Percentiles rank a stretch among this genome's conserved stretches.
phyloP scores from a whole-genome alignment of 306 rosid species.

The Dicorynia guianensis region DNA sequence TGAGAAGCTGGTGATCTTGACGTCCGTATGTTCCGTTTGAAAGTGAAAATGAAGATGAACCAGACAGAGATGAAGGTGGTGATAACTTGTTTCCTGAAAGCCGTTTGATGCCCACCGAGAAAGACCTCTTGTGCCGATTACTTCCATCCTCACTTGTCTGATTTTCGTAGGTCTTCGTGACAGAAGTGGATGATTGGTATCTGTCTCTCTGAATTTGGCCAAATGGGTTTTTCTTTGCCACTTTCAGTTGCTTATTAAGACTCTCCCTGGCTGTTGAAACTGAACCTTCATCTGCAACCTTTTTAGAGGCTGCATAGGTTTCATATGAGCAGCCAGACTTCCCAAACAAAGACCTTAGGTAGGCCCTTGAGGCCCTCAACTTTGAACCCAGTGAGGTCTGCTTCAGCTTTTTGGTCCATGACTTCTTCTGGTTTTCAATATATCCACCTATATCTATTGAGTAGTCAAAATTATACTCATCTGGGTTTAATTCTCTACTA shows the following conservation, averaged over 20 bases:
- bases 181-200: conserved; percentile 50
- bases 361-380: conserved; percentile 88
- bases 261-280: conserved; percentile 64
- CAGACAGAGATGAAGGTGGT: conserved; percentile 47
- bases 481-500: conserved; percentile 71
- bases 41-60: conserved; percentile 62
- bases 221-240: conserved; percentile 58
- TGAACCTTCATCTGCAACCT: conserved; percentile 74
- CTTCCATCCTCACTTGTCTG: conserved; percentile 49
- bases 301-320: conserved; percentile 67
- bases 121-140: conserved; percentile 78
- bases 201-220: conserved; percentile 70
- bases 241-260: conserved; percentile 51
- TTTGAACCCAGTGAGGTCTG: conserved; percentile 74
- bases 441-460: conserved; percentile 45
- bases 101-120: conserved; percentile 71
- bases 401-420: conserved; percentile 85
- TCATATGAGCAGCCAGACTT: conserved; percentile 85
- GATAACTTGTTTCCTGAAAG: conserved; percentile 63
- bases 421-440: conserved; percentile 60
- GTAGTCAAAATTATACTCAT: conserved; percentile 61
- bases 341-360: conserved; percentile 79
- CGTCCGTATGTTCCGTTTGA: conserved; percentile 55
- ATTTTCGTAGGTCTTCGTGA: conserved; percentile 49
- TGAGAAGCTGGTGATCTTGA: conserved; percentile 58